Evolutionary conservation across 1,284 basidiomycete species (phyloP).

Genomic region (Trichosporon ovoides): DNA sequence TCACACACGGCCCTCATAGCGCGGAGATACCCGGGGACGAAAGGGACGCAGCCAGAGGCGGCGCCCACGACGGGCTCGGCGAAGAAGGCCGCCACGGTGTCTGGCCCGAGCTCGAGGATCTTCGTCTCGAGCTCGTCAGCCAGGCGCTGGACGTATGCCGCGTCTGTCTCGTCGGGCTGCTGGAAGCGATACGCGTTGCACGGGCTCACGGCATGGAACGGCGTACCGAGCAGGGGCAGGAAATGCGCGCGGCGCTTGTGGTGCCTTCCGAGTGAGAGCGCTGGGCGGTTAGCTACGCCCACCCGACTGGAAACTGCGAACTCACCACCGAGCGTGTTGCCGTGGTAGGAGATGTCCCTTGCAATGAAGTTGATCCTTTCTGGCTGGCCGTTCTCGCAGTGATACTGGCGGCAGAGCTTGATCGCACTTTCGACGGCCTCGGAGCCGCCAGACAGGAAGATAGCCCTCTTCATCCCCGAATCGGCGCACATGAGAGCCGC

Average conservation of each 20-base stretch:
- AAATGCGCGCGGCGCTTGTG: slow-evolving; percentile 46
- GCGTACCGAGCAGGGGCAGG: slow-evolving; percentile 23
- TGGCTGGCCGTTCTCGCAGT: slow-evolving; percentile 61
- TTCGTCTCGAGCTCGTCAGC: slow-evolving; percentile 73
- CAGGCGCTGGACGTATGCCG: slow-evolving; percentile 67
- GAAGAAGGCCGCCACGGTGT: slow-evolving; percentile 57
- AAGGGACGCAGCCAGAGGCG: slow-evolving; percentile 57
- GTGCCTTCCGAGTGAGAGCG: slow-evolving; percentile 17
- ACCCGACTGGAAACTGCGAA: not conserved
- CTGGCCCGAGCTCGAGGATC: slow-evolving; percentile 69
- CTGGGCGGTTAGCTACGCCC: slow-evolving; percentile 7
- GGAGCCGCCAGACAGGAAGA: slow-evolving; percentile 26
- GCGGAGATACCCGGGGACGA: slow-evolving; percentile 41
- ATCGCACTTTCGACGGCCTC: slow-evolving; percentile 19
- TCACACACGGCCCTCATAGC: slow-evolving; percentile 82
- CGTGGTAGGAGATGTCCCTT: slow-evolving; percentile 73
- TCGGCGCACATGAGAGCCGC: slow-evolving; percentile 61
- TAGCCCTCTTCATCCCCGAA: slow-evolving; percentile 26
- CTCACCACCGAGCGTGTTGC: slow-evolving; percentile 62
- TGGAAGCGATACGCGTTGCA: slow-evolving; percentile 77
- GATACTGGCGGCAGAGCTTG: slow-evolving; percentile 54
- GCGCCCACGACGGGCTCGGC: slow-evolving; percentile 62
- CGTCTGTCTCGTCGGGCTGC: slow-evolving; percentile 62
- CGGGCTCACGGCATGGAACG: slow-evolving; percentile 49
- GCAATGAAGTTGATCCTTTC: slow-evolving; percentile 70